Evolutionary conservation across 2,329 filamentous ascomycete species (phyloP), one percentile per base, ranked within the genome.

Genomic region (Arachnomyces sp.): DNA sequence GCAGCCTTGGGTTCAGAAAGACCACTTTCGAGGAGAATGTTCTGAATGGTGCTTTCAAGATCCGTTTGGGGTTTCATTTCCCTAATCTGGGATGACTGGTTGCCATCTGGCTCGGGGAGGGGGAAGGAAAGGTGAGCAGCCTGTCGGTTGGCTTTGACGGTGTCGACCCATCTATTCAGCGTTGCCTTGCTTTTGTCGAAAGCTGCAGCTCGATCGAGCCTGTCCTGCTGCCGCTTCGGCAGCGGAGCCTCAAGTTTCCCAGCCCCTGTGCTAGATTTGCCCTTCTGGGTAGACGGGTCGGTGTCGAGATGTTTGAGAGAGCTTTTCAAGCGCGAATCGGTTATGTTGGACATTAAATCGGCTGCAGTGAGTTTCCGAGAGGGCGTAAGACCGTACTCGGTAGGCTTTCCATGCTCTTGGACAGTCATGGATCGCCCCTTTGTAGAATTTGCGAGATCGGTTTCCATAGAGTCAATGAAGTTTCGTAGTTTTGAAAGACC

Each of bases 141-240:
- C 51, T 87, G 77, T 44, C 92, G 82, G 61, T 95, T 95, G 25
- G 86, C 79, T 65, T 95, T 94, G 55, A 98, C 88, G 0, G 92
- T 96, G 45, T 95, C 90, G 25, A 82, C 82, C 92, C 92, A 98
- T 52, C 87, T 79, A 47, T 85, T 80, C 17, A 98, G 71, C 0
- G 88, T 90, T 61, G 95, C 82, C 54, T 93, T 94, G 37, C 87
- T 89, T 69, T 94, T 89, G 28, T 88, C 79, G 52, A 89, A 93
- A 2, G 92, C 92, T 16, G 80, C 87, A 38, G 72, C 71, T 38
- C 92, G 84, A 54, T 94, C 82, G 12, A 95, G 65, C 36, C 81
- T 79, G 57, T 89, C 88, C 61, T 96, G 90, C 52, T 94, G 84
- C 45, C 89, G 77, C 58, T 84, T 88, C 1, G 86, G 79, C 4